Evolutionary conservation across 2,329 filamentous ascomycete species (phyloP).

Genomic region (Xylariaceae sp.): DNA sequence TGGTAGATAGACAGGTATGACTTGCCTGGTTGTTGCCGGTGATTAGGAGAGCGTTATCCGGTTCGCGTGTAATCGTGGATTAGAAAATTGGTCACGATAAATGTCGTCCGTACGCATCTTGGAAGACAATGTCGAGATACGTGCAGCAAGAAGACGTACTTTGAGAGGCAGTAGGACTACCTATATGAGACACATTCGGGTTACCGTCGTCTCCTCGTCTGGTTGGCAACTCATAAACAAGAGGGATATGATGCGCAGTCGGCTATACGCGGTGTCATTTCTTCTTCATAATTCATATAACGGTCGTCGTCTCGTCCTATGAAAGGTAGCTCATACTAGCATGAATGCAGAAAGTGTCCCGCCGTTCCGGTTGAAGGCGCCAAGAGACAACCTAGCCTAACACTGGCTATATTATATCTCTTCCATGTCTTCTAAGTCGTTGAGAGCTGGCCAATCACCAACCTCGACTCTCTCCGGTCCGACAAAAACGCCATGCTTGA

Average conservation of each 20-base stretch:
- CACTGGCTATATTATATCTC: conserved; percentile 56
- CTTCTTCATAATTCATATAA: not conserved
- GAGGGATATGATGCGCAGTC: not conserved
- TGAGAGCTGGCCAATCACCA: conserved; percentile 64
- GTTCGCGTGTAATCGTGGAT: too few relatives aligned
- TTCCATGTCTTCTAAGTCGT: conserved; percentile 73
- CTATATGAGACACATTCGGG: not conserved
- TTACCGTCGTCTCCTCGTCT: not conserved
- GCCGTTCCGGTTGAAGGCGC: not conserved
- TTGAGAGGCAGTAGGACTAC: not conserved
- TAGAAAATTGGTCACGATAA: too few relatives aligned
- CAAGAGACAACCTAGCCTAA: conserved; percentile 9
- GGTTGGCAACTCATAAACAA: not conserved
- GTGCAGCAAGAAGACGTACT: not conserved
- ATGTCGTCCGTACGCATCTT: too few relatives aligned
- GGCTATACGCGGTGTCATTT: not conserved
- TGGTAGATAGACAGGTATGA: too few relatives aligned
- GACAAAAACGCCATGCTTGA: conserved; percentile 74
- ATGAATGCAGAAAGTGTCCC: conserved; percentile 5
- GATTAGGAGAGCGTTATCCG: too few relatives aligned
- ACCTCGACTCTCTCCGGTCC: conserved; percentile 71
- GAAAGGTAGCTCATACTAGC: not conserved
- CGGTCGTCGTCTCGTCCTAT: not conserved
- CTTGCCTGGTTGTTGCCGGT: too few relatives aligned
- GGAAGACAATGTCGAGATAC: not conserved